Evolutionary conservation across 2,329 filamentous ascomycete genomes (phyloP), one percentile per base, ranked within the genome.

Genomic region (Lithohypha guttulata): DNA sequence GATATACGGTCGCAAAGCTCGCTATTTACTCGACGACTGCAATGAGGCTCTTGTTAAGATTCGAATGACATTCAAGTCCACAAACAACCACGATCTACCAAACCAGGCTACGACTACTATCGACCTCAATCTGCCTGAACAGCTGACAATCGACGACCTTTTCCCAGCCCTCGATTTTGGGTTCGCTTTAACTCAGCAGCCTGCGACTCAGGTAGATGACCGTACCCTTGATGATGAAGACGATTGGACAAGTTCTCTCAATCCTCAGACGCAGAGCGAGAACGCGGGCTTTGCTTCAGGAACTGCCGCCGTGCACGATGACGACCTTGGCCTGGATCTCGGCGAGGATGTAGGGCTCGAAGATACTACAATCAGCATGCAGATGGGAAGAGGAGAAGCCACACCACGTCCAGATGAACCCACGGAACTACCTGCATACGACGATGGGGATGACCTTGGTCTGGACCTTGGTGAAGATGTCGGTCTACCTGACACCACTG

Each of bases 1-100:
- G 57, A 98, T 98, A 56, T 98, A 98, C 63, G 93, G 87, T 62
- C 76, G 91, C 56, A 98, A 98, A 66, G 89, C 91, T 56, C 82
- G 87, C 54, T 98, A 98, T 62, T 69, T 98, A 35, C 70, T 96
- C 33, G 91, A 98, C 56, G 91, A 98, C 59, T 98, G 91, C 65
- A 95, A 93, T 55, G 91, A 98, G 63, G 89, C 89, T 26, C 69
- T 98, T 50, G 80, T 93, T 71, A 96, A 95, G 67, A 95, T 98
- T 55, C 95, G 96, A 59, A 93, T 96, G 86, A 89, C 91, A 28
- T 98, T 96, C 65, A 83, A 87, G 44, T 84, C 89, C 14, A 84
- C 78, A 33, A 89, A 89, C 49, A 95, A 95, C 63, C 93, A 96
- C 57, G 91, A 98, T 61, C 74, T 96, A 52, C 84, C 87, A n/a